Base-by-base conservation (phyloP, 495 filamentous ascomycete species). In the Aspergillus diversus region DNA sequence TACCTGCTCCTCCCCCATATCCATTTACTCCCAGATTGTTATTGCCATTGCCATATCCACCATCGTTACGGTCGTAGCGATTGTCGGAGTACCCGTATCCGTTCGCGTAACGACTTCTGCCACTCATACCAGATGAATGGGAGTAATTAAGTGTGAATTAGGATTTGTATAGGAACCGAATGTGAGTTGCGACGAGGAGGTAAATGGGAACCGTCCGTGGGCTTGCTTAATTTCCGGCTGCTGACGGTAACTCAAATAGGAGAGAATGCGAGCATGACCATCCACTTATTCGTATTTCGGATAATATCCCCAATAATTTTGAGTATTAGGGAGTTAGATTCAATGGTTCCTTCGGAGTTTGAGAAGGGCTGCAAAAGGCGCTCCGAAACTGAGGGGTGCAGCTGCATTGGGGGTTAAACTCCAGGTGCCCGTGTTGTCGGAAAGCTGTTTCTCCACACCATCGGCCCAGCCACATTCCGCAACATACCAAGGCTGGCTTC, bases 1-100 rank as follows among this genome's bases (percentile, higher is more conserved):
- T 67, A 16, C 59, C 63, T 43, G 66, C 69, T 42, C 66, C 69
- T 13, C 60, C 57, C 55, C 73, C 76, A 50, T 77, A 76, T 16
- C 75, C 73, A 55, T 77, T 77, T 51, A 70, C 69, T 16, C 69
- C 75, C 48, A 74, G 63, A 61, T 64, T 68, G 54, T 68, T 66
- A 35, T n/a, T 43, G 7, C 7, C n/a, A 43, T 63, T 69, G 57
- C 72, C 70, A 57, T 80, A 78, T 54, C 72, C 70, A 35, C 72
- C 74, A 63, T 79, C 75, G n/a, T 68, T 66, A 55, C 67, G 65
- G 46, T 78, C 77, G 64, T 80, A 75, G 39, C 75, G 75, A 66
- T 69, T 69, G 59, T 77, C 77, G 77, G 76, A 69, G 68, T 79
- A 74, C 59, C 76, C 77, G 71, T 80, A 75, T 64, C 79, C 77